Percentiles rank a stretch among this genome's conserved stretches.
These are phyloP conservation scores for Prunus fruticosa DNA, from an alignment of 306 rosid genomes.

Conservation along the genomic window DNA sequence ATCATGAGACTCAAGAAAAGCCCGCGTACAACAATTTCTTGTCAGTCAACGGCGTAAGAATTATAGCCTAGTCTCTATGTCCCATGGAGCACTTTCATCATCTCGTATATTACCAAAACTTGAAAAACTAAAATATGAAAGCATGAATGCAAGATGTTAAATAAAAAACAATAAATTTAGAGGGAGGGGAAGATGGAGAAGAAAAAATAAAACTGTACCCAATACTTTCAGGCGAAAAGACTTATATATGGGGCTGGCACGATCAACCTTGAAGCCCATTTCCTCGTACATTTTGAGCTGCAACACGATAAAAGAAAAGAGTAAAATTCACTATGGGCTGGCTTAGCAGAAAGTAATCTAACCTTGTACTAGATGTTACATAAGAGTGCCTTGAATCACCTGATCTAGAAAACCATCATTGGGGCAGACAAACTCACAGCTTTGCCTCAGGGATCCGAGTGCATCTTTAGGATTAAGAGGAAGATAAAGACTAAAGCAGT, in stretches of 20 bases:
- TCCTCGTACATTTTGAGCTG: slow-evolving; percentile 84
- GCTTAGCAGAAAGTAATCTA: not conserved
- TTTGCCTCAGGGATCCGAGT: slow-evolving; percentile 66
- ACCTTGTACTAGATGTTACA: slow-evolving; percentile 11
- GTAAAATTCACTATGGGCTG: slow-evolving; percentile 9
- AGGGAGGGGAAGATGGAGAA: not conserved
- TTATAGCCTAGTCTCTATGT: not conserved
- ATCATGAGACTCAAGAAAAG: not conserved
- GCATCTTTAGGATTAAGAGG: slow-evolving; percentile 33
- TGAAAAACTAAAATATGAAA: not conserved
- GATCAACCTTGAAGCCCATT: slow-evolving; percentile 94
- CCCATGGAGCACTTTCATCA: not conserved
- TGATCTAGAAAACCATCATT: slow-evolving; percentile 93
- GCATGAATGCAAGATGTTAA: not conserved
- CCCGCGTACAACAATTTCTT: not conserved
- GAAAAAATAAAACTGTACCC: slow-evolving; percentile 40
- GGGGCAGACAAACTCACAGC: slow-evolving; percentile 85
- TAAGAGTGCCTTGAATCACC: slow-evolving; percentile 43
- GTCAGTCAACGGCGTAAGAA: not conserved
- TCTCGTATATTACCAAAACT: not conserved
- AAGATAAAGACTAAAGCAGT: no score
- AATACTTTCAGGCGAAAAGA: slow-evolving; percentile 69
- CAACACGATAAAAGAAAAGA: no score
- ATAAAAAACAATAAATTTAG: not conserved
- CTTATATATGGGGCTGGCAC: slow-evolving; percentile 63